Conservation (phyloP, 495 filamentous ascomycete genomes). For the Neurospora sp. region DNA sequence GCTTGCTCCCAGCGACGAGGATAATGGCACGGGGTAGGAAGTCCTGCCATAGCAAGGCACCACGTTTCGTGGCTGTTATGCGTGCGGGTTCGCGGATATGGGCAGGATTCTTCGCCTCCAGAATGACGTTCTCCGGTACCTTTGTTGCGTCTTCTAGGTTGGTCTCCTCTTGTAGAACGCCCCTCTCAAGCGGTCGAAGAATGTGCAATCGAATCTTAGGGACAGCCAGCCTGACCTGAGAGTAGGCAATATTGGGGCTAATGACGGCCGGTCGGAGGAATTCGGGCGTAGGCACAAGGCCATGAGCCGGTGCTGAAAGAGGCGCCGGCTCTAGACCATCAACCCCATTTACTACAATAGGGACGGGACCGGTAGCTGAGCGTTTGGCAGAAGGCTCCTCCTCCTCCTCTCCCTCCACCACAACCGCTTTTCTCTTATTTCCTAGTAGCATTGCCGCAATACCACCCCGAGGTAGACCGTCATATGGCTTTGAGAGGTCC, state of each 20-base stretch:
- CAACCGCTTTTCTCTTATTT: constrained; percentile 78
- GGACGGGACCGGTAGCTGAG: constrained; percentile 54
- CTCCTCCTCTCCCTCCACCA: constrained; percentile 54
- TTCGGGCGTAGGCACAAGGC: constrained; percentile 66
- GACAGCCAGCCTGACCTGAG: constrained; percentile 80
- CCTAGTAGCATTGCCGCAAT: constrained; percentile 76
- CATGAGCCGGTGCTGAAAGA: constrained; percentile 40
- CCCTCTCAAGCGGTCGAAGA: constrained; percentile 50
- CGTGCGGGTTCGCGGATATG: constrained; percentile 69
- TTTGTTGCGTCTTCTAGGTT: constrained; percentile 51
- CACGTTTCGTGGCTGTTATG: constrained; percentile 70
- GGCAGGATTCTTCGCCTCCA: constrained; percentile 44
- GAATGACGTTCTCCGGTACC: constrained; percentile 43
- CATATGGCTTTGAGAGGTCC: constrained; percentile 88
- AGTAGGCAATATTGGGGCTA: constrained; percentile 68
- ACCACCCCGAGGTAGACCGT: constrained; percentile 86
- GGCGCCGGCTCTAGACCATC: constrained; percentile 67
- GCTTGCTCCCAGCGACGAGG: constrained; percentile 76
- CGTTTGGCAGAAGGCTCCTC: constrained; percentile 55
- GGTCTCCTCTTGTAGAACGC: constrained; percentile 32
- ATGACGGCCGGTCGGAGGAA: constrained; percentile 80
- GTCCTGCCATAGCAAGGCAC: constrained; percentile 85
- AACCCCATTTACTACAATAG: constrained; percentile 63
- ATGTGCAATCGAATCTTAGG: constrained; percentile 80
- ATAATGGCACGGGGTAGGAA: constrained; percentile 77